Base-by-base conservation (phyloP, 73 alveolate genomes). In the Stentor coeruleus region DNA sequence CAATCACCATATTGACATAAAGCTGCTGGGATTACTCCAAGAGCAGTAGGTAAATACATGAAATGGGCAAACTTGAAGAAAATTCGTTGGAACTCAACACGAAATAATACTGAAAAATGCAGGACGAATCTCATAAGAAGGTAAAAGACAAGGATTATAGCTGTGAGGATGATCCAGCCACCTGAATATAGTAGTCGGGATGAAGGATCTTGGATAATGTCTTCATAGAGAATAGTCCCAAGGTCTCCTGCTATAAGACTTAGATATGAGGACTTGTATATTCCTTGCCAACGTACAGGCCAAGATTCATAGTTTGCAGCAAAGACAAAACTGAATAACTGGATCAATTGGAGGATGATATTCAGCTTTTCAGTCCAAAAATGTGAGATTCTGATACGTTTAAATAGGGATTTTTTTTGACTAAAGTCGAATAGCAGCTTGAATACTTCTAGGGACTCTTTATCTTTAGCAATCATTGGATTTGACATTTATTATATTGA, bases 391-490 rank as follows among this genome's bases (percentile, higher is more conserved):
- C 15, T 31, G 15, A 57, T 20, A 57, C 35, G 28, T 57, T 57
- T 57, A 57, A 20, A 57, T 31, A n/a, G 28, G 73, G 73, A n/a
- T 57, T 57, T 57, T n/a, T n/a, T 57, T 57, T 57, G 35, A 20
- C 73, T 31, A 57, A 57, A 31, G 28, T 57, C 73, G 2, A 57
- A 57, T 57, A 57, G 73, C 28, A 57, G 73, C 73, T 57, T 57
- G 73, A 57, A 57, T n/a, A 57, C 73, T 57, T 57, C 73, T n/a
- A 57, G 73, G 15, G 73, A n/a, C 73, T 57, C 73, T 31, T 57
- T 57, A 57, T 57, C 73, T 57, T n/a, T 20, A 31, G 73, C 28
- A 20, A 20, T 31, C 28, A 31, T 31, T 57, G 15, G 73, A 20
- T 57, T 57, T 57, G 73, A 57, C 73, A 57, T 57, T 57, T n/a